phyloP scores from a whole-genome alignment of 306 rosid genomes.

The Alnus rubra region DNA sequence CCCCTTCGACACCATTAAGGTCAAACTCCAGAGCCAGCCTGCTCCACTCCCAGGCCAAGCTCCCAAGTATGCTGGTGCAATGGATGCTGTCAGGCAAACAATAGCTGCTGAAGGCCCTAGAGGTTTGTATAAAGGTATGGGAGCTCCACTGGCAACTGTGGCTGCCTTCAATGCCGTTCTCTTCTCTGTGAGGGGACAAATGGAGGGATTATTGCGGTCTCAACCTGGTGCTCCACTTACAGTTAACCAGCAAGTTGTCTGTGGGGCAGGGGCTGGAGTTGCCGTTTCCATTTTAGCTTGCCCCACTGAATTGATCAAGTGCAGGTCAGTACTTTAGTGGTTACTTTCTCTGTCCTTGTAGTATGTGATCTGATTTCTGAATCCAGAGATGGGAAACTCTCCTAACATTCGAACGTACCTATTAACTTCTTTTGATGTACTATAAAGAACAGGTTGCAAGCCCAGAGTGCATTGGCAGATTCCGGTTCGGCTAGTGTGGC shows the following conservation, averaged over 20 bases:
- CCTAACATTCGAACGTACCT: neutral
- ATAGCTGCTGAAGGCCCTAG: slow-evolving; percentile 86
- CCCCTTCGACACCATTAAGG: slow-evolving; percentile 97
- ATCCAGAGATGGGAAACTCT: neutral
- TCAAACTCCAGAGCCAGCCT: slow-evolving; percentile 98
- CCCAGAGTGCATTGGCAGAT: slow-evolving; percentile 78
- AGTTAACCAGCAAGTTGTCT: slow-evolving; percentile 64
- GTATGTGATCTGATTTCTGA: neutral
- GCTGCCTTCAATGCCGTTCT: slow-evolving; percentile 96
- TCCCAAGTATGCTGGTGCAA: slow-evolving; percentile 78
- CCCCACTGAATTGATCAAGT: slow-evolving; percentile 92
- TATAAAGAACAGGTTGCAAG: slow-evolving; percentile 72
- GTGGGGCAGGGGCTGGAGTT: slow-evolving; percentile 94
- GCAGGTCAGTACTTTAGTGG: slow-evolving; percentile 57
- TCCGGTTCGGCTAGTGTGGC: slow-evolving; percentile 53
- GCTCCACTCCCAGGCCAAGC: slow-evolving; percentile 79
- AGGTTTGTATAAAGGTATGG: slow-evolving; percentile 98
- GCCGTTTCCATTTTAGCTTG: slow-evolving; percentile 94
- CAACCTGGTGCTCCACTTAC: slow-evolving; percentile 75
- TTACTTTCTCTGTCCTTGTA: slow-evolving; percentile 15
- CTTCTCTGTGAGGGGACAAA: slow-evolving; percentile 84
- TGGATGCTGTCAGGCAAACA: slow-evolving; percentile 93
- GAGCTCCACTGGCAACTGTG: slow-evolving; percentile 96
- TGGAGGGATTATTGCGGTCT: slow-evolving; percentile 74
- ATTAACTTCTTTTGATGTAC: slow-evolving; percentile 8